Percentiles rank a stretch among this genome's conserved stretches.
These are phyloP conservation scores for Scolecobasidium constrictum DNA, from an alignment of 2,329 filamentous ascomycete species.

Conservation along the genomic window DNA sequence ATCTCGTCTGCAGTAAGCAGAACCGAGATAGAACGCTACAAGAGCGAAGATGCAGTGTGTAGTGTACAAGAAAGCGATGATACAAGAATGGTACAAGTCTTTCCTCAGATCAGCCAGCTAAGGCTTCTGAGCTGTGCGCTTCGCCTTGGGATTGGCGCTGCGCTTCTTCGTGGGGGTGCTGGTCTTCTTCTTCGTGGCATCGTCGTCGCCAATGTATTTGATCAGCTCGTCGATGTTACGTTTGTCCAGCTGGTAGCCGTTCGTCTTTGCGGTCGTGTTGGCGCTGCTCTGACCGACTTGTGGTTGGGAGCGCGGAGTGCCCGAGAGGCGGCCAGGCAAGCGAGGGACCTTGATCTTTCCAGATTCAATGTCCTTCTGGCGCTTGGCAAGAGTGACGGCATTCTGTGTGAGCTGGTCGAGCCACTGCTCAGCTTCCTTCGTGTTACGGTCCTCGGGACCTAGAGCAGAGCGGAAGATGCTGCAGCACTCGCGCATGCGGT, in stretches of 20 bases:
- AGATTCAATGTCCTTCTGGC: conserved; percentile 57
- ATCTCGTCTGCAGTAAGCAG: too few relatives aligned
- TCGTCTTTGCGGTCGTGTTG: conserved; percentile 20
- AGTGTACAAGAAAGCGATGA: too few relatives aligned
- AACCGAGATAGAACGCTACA: too few relatives aligned
- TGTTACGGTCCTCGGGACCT: conserved; percentile 88
- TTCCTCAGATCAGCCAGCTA: too few relatives aligned
- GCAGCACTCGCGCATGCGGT: conserved; percentile 91
- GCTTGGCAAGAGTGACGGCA: conserved; percentile 87
- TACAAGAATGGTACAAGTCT: too few relatives aligned
- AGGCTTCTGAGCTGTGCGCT: not conserved
- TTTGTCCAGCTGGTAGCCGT: conserved; percentile 48
- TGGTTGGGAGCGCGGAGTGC: conserved; percentile 22
- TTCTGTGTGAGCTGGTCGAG: conserved; percentile 92
- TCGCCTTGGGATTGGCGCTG: conserved; percentile 6
- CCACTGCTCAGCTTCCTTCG: conserved; percentile 95
- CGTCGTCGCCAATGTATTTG: conserved; percentile 79
- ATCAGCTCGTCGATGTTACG: conserved; percentile 88
- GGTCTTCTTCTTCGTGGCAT: conserved; percentile 25
- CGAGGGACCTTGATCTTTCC: conserved; percentile 64
- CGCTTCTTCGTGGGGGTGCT: conserved; percentile 3
- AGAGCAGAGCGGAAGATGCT: conserved; percentile 87
- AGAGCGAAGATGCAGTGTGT: too few relatives aligned
- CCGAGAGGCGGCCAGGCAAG: conserved; percentile 44
- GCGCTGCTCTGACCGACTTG: conserved; percentile 14